A percentile compares a stretch with the other conserved stretches of the same genome.
These are phyloP conservation scores for Elsinoe perseae DNA, from an alignment of 2,329 filamentous ascomycete species.

Conservation along the genomic window DNA sequence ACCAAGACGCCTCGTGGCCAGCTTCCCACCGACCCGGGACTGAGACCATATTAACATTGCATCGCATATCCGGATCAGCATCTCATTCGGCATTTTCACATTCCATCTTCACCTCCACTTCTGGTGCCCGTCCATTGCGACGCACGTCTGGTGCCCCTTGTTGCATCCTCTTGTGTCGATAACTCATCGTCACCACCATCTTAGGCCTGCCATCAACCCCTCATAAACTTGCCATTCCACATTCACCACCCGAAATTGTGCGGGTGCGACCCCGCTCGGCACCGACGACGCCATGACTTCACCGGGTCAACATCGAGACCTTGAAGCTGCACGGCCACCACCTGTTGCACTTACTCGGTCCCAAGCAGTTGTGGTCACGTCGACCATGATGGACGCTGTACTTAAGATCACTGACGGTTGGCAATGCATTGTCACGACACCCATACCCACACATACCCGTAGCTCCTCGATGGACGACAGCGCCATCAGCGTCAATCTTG, in stretches of 20 bases:
- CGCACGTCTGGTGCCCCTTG: background rate
- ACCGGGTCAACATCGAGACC: background rate
- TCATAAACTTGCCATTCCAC: background rate
- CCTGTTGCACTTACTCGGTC: background rate
- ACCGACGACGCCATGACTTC: background rate
- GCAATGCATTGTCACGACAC: slow-evolving; percentile 8
- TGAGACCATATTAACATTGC: slow-evolving; percentile 7
- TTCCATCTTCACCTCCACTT: background rate
- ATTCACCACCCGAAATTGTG: background rate
- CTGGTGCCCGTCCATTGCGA: background rate
- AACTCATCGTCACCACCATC: background rate
- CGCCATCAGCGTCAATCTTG: slow-evolving; percentile 8
- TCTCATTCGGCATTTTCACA: slow-evolving; percentile 3
- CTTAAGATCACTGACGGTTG: slow-evolving; percentile 8
- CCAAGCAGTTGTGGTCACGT: background rate
- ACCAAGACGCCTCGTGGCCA: slow-evolving; percentile 1
- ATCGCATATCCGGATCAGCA: slow-evolving; percentile 1
- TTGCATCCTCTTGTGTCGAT: background rate
- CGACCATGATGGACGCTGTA: background rate
- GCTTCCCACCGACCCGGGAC: slow-evolving; percentile 5
- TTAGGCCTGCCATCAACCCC: background rate
- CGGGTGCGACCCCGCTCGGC: background rate
- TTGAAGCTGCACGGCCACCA: background rate
- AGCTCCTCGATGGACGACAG: slow-evolving; percentile 12
- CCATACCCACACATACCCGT: background rate